Percentiles rank a stretch among this genome's conserved stretches.
Evolutionary conservation across 352 stramenopile genomes (phyloP).

Genomic region (Globisporangium cystogenes): DNA sequence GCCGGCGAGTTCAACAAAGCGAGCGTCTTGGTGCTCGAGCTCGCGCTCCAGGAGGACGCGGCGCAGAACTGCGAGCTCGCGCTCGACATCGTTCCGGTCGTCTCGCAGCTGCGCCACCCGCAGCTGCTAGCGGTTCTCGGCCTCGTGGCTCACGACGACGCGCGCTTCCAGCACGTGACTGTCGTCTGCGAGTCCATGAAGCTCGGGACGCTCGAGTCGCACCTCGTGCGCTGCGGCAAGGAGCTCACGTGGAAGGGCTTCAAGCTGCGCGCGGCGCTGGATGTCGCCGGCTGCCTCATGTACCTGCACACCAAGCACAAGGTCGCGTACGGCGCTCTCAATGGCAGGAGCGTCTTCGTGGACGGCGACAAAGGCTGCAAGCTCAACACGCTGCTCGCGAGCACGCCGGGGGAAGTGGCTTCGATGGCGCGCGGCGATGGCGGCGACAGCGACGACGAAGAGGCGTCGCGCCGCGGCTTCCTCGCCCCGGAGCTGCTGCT

Average conservation of each 20-base stretch:
- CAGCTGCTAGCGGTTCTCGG: slow-evolving; percentile 56
- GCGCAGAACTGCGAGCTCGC: slow-evolving; percentile 49
- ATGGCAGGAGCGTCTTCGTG: slow-evolving; percentile 62
- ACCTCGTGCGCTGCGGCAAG: slow-evolving; percentile 26
- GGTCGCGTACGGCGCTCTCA: slow-evolving; percentile 68
- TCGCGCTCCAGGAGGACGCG: slow-evolving; percentile 48
- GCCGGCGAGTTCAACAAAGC: slow-evolving; percentile 34
- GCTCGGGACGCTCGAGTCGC: slow-evolving; percentile 55
- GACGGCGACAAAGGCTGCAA: slow-evolving; percentile 73
- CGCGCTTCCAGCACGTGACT: slow-evolving; percentile 32
- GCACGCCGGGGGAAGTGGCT: slow-evolving; percentile 27
- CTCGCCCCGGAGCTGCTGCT: slow-evolving; percentile 55
- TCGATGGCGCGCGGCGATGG: background rate
- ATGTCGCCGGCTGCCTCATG: slow-evolving; percentile 66
- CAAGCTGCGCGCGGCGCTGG: slow-evolving; percentile 64
- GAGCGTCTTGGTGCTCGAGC: slow-evolving; percentile 43
- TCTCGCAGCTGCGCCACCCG: slow-evolving; percentile 66
- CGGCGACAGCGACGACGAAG: background rate
- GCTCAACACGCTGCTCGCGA: slow-evolving; percentile 70
- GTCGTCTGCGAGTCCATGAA: slow-evolving; percentile 72
- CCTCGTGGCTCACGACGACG: slow-evolving; percentile 48
- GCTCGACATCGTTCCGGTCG: slow-evolving; percentile 43
- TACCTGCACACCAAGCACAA: slow-evolving; percentile 72
- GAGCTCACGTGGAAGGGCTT: slow-evolving; percentile 69
- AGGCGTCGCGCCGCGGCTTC: slow-evolving; percentile 21